Conservation (phyloP, 2,329 filamentous ascomycete genomes). For the Trichophyton simii region DNA sequence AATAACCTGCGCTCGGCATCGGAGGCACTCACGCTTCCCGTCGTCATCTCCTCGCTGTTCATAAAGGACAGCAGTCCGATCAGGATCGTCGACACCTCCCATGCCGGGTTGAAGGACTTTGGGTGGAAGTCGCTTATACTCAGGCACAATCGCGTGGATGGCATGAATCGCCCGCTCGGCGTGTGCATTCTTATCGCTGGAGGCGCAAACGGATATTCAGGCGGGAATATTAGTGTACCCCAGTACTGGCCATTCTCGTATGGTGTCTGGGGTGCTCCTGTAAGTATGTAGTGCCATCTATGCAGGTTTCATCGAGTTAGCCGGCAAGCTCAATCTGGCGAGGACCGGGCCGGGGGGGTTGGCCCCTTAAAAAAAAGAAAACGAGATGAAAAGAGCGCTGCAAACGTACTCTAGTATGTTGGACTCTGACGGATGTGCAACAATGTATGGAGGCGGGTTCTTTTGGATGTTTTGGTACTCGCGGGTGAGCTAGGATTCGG, state of each 20-base stretch:
- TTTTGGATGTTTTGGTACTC: slow-evolving; percentile 54
- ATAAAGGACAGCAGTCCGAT: slow-evolving; percentile 93
- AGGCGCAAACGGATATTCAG: slow-evolving; percentile 93
- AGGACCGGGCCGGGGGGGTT: neutral
- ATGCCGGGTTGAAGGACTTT: slow-evolving; percentile 94
- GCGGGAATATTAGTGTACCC: slow-evolving; percentile 89
- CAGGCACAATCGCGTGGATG: slow-evolving; percentile 79
- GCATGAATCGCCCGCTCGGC: slow-evolving; percentile 87
- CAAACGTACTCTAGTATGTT: slow-evolving; percentile 72
- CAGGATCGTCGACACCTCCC: slow-evolving; percentile 94
- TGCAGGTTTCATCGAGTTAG: slow-evolving; percentile 3
- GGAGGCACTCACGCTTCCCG: slow-evolving; percentile 68
- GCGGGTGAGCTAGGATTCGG: slow-evolving; percentile 40
- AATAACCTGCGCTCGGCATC: slow-evolving; percentile 65
- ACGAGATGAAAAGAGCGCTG: neutral
- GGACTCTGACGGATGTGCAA: slow-evolving; percentile 74
- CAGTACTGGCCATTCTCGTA: slow-evolving; percentile 96
- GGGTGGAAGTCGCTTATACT: slow-evolving; percentile 97
- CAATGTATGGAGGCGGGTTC: slow-evolving; percentile 79
- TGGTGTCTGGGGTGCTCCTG: slow-evolving; percentile 82
- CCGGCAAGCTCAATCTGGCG: neutral
- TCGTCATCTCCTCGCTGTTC: slow-evolving; percentile 98
- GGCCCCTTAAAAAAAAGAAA: neutral
- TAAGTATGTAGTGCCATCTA: slow-evolving; percentile 91
- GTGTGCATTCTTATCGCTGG: slow-evolving; percentile 99